phyloP scores from a whole-genome alignment of 305 asterid species.

The Fraxinus latifolia region DNA sequence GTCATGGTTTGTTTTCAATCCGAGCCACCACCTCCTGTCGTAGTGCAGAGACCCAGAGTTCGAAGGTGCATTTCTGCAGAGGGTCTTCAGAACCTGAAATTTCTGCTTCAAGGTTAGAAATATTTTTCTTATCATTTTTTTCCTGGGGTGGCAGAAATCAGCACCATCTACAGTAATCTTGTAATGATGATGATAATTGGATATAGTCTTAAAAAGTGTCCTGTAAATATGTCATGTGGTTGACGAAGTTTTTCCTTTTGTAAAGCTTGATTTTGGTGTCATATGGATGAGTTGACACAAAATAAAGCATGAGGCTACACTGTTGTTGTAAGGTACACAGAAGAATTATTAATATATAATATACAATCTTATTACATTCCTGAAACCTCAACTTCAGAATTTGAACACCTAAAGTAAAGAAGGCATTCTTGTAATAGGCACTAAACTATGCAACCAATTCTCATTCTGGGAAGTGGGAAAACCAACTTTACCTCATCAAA shows the following conservation, averaged over 20 bases:
- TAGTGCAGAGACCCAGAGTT: conserved; percentile 51
- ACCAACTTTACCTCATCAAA: not conserved
- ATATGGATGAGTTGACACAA: not conserved
- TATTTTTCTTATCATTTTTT: not conserved
- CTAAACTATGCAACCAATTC: not conserved
- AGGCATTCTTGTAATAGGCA: not conserved
- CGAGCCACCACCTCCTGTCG: conserved; percentile 62
- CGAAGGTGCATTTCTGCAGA: conserved; percentile 77
- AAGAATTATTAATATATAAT: too few species aligned
- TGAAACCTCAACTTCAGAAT: not conserved
- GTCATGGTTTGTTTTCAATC: conserved; percentile 74
- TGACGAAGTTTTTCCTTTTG: conserved; percentile 14
- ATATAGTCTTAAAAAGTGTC: conserved; percentile 19
- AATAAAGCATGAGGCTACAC: conserved; percentile 12
- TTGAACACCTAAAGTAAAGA: not conserved
- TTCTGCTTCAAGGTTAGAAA: conserved; percentile 56
- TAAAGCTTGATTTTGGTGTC: conserved; percentile 16
- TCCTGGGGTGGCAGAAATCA: conserved; percentile 7
- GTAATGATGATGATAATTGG: conserved; percentile 17
- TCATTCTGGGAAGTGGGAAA: not conserved
- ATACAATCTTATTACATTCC: not conserved
- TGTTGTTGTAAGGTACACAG: not conserved
- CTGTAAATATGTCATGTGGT: conserved; percentile 44
- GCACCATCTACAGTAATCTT: conserved; percentile 1
- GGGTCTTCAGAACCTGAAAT: conserved; percentile 64